phyloP scores from a whole-genome alignment of 2,329 filamentous ascomycete species.

The Colletotrichum incanum region DNA sequence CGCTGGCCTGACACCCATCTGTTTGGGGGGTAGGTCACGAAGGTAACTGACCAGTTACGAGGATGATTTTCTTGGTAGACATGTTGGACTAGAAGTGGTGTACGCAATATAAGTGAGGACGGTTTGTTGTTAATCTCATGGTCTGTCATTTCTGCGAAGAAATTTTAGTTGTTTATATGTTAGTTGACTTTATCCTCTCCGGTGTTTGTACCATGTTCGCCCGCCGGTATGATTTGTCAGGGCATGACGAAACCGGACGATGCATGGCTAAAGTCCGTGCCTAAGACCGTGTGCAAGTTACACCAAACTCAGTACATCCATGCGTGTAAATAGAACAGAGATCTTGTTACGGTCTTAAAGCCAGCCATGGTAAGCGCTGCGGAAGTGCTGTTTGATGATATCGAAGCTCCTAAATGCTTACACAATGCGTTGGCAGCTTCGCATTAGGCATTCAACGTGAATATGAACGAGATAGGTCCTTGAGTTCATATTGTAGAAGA shows the following conservation, averaged over 20 bases:
- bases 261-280: background rate
- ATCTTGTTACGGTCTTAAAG: too few relatives aligned
- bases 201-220: background rate
- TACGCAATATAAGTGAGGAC: background rate
- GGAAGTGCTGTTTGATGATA: too few relatives aligned
- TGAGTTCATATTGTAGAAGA: too few relatives aligned
- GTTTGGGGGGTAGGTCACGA: too few relatives aligned
- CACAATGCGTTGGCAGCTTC: too few relatives aligned
- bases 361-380: too few relatives aligned
- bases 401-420: too few relatives aligned
- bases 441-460: too few relatives aligned
- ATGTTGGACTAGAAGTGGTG: conserved; percentile 33
- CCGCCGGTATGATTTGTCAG: background rate
- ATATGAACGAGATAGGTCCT: too few relatives aligned
- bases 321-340: too few relatives aligned
- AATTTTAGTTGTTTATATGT: background rate
- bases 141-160: background rate
- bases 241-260: background rate
- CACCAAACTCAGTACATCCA: background rate
- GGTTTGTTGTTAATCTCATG: background rate
- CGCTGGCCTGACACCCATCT: background rate
- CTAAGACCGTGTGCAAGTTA: background rate
- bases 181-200: background rate
- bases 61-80: conserved; percentile 48
- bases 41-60: conserved; percentile 51